phyloP scores from a whole-genome alignment of 345 rosid species.

The Camelina laxa region DNA sequence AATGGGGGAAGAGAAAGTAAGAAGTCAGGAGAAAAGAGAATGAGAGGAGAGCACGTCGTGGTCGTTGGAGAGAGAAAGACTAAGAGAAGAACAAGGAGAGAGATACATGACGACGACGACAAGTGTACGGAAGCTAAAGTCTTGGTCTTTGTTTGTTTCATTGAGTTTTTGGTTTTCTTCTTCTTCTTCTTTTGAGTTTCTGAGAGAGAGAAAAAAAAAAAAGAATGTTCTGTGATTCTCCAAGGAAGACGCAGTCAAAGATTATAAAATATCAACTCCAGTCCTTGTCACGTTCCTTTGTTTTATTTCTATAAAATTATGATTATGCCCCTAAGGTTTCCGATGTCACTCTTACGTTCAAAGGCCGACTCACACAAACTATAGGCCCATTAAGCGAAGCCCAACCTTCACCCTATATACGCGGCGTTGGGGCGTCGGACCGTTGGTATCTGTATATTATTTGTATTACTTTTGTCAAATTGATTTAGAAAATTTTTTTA shows the following conservation, averaged over 20 bases:
- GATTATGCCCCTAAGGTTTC: neutral
- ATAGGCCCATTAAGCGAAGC: no score
- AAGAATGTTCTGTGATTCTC: neutral
- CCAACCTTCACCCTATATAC: no score
- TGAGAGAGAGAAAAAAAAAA: neutral
- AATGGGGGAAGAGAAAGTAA: constrained; percentile 20
- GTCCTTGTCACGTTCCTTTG: constrained; percentile 29
- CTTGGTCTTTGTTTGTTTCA: constrained; percentile 34
- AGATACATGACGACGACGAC: constrained; percentile 43
- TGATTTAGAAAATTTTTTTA: no score
- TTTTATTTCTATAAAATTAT: constrained; percentile 2
- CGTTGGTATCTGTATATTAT: no score
- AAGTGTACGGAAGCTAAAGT: constrained; percentile 46
- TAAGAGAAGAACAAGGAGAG: constrained; percentile 39
- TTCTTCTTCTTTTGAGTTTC: neutral
- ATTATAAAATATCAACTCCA: neutral
- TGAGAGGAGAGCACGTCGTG: constrained; percentile 46
- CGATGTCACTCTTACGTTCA: neutral
- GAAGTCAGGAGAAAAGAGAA: constrained; percentile 1
- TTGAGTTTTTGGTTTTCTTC: constrained; percentile 19
- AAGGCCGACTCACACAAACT: no score
- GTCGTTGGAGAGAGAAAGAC: constrained; percentile 31
- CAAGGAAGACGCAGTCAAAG: constrained; percentile 40
- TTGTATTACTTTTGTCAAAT: no score
- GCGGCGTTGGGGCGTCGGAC: no score